phyloP scores from a whole-genome alignment of 495 filamentous ascomycete genomes.

The Pseudevernia furfuracea region DNA sequence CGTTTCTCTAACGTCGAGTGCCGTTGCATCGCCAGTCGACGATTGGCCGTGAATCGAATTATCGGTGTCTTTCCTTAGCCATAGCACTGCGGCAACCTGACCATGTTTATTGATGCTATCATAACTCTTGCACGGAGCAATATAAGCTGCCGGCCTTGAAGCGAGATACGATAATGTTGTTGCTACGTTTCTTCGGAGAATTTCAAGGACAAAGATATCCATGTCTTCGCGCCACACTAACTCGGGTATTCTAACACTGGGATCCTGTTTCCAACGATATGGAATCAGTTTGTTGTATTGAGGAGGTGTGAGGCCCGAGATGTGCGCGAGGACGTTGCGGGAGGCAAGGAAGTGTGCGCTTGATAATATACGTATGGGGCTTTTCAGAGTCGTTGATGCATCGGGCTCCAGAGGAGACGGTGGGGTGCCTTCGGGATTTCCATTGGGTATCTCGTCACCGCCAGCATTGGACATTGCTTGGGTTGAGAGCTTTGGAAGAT shows the following conservation, averaged over 20 bases:
- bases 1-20: conserved; percentile 19
- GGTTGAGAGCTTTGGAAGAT: conserved; percentile 43
- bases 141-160: conserved; percentile 22
- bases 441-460: not conserved
- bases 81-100: conserved; percentile 30
- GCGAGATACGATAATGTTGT: conserved; percentile 33
- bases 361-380: conserved; percentile 11
- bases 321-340: conserved; percentile 13
- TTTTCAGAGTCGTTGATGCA: not conserved
- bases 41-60: not conserved
- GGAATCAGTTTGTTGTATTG: conserved; percentile 30
- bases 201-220: conserved; percentile 48
- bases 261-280: conserved; percentile 35
- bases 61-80: conserved; percentile 20
- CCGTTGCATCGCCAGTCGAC: not conserved
- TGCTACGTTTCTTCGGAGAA: conserved; percentile 44
- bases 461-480: not conserved
- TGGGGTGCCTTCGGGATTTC: not conserved
- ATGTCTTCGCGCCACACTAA: conserved; percentile 62
- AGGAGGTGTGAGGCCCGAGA: conserved; percentile 23
- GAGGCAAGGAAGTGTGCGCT: conserved; percentile 20
- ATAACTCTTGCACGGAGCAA: conserved; percentile 30
- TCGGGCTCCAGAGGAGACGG: not conserved
- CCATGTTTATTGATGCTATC: conserved; percentile 33
- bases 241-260: conserved; percentile 28